Conservation (phyloP, 257 asterid species). For the Voacanga thouarsii region DNA sequence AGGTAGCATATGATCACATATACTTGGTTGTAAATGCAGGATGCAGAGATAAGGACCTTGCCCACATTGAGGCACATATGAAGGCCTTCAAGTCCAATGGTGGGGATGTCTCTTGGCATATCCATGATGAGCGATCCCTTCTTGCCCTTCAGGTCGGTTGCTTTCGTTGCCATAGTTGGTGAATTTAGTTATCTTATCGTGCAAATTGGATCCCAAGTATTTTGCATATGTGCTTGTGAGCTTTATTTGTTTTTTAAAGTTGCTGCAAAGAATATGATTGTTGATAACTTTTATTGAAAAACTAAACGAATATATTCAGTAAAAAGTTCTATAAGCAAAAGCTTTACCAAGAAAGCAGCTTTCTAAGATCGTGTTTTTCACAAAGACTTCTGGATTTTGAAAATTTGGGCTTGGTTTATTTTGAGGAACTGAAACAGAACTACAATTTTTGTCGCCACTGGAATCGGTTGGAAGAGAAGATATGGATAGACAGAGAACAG, state of each 20-base stretch:
- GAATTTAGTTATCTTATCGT: neutral
- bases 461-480: neutral
- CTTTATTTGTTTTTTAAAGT: neutral
- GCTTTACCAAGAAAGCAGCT: neutral
- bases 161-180: neutral
- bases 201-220: neutral
- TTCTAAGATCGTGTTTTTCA: neutral
- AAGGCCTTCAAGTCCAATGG: constrained; percentile 83
- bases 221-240: neutral
- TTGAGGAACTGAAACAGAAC: neutral
- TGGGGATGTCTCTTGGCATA: constrained; percentile 97
- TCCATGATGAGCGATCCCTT: constrained; percentile 93
- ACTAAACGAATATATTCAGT: neutral
- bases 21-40: constrained; percentile 98
- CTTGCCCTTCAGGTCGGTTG: constrained; percentile 83
- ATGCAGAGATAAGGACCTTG: constrained; percentile 96
- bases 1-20: constrained; percentile 76
- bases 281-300: neutral
- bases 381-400: neutral
- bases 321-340: neutral
- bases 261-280: neutral
- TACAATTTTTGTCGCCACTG: neutral
- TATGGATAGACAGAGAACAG: neutral
- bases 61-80: constrained; percentile 98
- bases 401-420: neutral